Percentiles rank a stretch among this genome's conserved stretches.
Conservation (phyloP, 345 rosid genomes). For the Eucalyptus erythrocorys region DNA sequence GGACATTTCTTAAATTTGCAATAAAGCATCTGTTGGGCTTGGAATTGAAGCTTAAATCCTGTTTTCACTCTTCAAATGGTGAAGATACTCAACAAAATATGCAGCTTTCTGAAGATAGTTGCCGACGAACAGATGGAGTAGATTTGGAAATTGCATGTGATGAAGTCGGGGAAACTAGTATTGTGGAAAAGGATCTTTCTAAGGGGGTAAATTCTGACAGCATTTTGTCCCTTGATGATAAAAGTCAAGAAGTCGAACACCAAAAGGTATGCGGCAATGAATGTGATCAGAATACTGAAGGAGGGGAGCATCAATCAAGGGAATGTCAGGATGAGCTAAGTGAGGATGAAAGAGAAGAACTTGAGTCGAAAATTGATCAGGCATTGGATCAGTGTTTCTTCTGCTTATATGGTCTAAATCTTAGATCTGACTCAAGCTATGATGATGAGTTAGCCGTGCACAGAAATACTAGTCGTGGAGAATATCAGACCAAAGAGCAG, state of each 20-base stretch:
- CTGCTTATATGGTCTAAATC: conserved; percentile 94
- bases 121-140: conserved; percentile 10
- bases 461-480: conserved; percentile 88
- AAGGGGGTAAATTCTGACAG: conserved; percentile 12
- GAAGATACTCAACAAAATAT: conserved; percentile 23
- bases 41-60: conserved; percentile 87
- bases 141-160: conserved; percentile 7
- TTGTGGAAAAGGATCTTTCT: conserved; percentile 20
- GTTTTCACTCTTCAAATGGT: conserved; percentile 25
- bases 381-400: conserved; percentile 95
- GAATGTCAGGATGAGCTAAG: conserved; percentile 34
- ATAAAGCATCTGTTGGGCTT: conserved; percentile 88
- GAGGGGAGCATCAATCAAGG: conserved; percentile 18
- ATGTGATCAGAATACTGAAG: conserved; percentile 9
- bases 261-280: conserved; percentile 3
- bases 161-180: conserved; percentile 10
- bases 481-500: conserved; percentile 94
- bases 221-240: not conserved
- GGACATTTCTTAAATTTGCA: conserved; percentile 85
- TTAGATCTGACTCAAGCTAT: conserved; percentile 77
- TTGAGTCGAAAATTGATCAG: conserved; percentile 71
- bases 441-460: conserved; percentile 88
- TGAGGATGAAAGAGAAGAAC: conserved; percentile 82
- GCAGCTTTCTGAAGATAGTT: conserved; percentile 5
- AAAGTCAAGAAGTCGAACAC: conserved; percentile 4